Base-by-base conservation (phyloP, 352 stramenopile genomes). In the Achlya hypogyna region DNA sequence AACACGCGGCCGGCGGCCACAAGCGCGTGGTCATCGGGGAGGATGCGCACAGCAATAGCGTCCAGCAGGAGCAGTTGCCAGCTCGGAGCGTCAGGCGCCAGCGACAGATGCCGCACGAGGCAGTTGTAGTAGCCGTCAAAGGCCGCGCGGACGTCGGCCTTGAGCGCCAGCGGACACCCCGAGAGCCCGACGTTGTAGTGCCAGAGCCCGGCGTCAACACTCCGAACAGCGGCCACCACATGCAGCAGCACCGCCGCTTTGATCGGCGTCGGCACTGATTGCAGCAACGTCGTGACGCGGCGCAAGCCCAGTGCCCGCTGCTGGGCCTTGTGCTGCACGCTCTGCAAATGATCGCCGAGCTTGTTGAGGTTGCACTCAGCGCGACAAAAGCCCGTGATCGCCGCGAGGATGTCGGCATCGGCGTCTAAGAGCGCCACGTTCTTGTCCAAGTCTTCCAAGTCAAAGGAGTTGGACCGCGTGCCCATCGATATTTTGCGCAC, bases 41-140 rank as follows among this genome's bases (percentile, higher is more conserved):
- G n/a, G 27, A 66, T 42, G n/a, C 59, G 59, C 25, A 66, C 14
- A 10, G 34, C 59, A 12, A 25, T 27, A 2, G 59, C 59, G 38
- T 66, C 59, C 23, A 66, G 38, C 22, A 66, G 35, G 2, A 66
- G 23, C 42, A 66, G 23, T 38, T 66, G 59, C 59, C 59, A 66
- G 32, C 42, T 66, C 28, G 43, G 16, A 10, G 31, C 25, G 18
- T 54, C 12, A 3, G 38, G 14, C 5, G 29, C 59, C 20, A 22
- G 16, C 18, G 27, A 53, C 8, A 66, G 32, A 27, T 53, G 59
- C n/a, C 43, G 42, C 27, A 43, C 38, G 18, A 66, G 47, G 27
- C 12, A 62, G 22, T 54, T 32, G 35, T 66, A 66, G 25, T 54
- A 66, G 3, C 43, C 42, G 32, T 66, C 59, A 31, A 66, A 66